Conservation (phyloP, 371 early-diverging fungal species). For the Amoeboaphelidium occidentale region DNA sequence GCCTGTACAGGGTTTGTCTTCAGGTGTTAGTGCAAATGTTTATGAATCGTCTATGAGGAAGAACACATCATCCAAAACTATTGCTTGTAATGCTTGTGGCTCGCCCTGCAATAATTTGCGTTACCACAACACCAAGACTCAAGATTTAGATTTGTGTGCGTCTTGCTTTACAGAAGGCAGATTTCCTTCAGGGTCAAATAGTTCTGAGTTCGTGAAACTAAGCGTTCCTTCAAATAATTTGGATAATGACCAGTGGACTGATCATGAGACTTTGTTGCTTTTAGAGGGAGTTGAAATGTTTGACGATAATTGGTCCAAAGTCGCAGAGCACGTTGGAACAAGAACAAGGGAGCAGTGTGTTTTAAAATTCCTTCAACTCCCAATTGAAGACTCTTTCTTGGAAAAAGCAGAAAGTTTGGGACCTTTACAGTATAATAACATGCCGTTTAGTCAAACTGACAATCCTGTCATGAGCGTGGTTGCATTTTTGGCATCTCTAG, state of each 20-base stretch:
- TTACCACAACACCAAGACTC: constrained; percentile 55
- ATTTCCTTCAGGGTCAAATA: constrained; percentile 56
- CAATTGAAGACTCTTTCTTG: constrained; percentile 76
- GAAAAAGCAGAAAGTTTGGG: constrained; percentile 16
- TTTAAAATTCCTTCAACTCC: constrained; percentile 76
- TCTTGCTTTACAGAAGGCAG: constrained; percentile 78
- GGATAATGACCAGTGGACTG: constrained; percentile 48
- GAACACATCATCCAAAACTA: neutral
- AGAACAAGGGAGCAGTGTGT: constrained; percentile 83
- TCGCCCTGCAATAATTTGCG: neutral
- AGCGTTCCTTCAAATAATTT: constrained; percentile 10
- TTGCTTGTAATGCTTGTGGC: constrained; percentile 1
- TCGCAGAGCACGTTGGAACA: constrained; percentile 81
- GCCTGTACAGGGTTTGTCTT: neutral
- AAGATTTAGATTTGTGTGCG: constrained; percentile 37
- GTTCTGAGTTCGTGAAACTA: constrained; percentile 67
- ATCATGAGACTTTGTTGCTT: constrained; percentile 75
- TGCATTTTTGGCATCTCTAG: constrained; percentile 74
- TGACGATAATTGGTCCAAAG: constrained; percentile 87
- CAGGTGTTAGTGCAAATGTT: neutral
- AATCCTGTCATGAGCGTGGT: constrained; percentile 92
- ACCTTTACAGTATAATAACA: constrained; percentile 33
- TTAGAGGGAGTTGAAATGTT: constrained; percentile 88
- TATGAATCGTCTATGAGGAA: neutral
- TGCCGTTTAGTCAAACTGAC: constrained; percentile 66